A percentile compares a stretch with the other conserved stretches of the same genome.
These are phyloP conservation scores for Silene noctiflora DNA, from an alignment of 179 eudicot genomes.

Conservation along the genomic window DNA sequence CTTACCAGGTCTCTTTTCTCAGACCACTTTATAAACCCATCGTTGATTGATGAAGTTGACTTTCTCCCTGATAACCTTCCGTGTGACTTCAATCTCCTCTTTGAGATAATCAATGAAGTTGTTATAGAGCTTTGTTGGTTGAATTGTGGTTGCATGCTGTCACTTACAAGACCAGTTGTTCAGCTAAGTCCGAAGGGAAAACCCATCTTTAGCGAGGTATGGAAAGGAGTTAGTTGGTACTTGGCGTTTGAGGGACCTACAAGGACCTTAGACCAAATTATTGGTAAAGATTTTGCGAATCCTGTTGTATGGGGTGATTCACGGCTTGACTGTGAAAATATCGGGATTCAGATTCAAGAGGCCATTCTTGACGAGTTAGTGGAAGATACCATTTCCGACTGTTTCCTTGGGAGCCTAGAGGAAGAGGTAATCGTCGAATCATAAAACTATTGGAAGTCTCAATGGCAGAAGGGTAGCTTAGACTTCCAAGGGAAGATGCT, in stretches of 20 bases:
- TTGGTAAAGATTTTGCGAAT: constrained; percentile 42
- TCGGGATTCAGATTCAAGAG: constrained; percentile 53
- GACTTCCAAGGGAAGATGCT: constrained; percentile 5
- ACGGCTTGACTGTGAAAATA: constrained; percentile 37
- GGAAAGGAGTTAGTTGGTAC: constrained; percentile 60
- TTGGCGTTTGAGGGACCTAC: constrained; percentile 35
- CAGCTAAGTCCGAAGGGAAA: constrained; percentile 41
- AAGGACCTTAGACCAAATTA: constrained; percentile 52
- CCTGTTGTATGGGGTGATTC: constrained; percentile 57
- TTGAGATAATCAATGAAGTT: constrained; percentile 65
- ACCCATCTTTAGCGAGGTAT: constrained; percentile 50
- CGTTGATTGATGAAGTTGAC: constrained; percentile 57
- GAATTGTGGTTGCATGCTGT: constrained; percentile 43
- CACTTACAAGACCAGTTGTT: constrained; percentile 36
- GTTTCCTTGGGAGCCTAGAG: constrained; percentile 8
- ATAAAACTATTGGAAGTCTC: constrained; percentile 1
- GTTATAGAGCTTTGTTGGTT: constrained; percentile 47
- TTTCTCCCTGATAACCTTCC: constrained; percentile 43
- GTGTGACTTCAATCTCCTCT: constrained; percentile 73
- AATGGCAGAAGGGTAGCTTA: background rate
- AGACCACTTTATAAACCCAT: constrained; percentile 48
- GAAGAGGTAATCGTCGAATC: constrained; percentile 8
- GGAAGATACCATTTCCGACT: constrained; percentile 41
- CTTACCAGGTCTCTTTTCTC: constrained; percentile 43
- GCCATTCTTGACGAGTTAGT: constrained; percentile 58